These are phyloP conservation scores for Penicillium verrucosum DNA, from an alignment of 2,329 filamentous ascomycete genomes.

Conservation along the genomic window DNA sequence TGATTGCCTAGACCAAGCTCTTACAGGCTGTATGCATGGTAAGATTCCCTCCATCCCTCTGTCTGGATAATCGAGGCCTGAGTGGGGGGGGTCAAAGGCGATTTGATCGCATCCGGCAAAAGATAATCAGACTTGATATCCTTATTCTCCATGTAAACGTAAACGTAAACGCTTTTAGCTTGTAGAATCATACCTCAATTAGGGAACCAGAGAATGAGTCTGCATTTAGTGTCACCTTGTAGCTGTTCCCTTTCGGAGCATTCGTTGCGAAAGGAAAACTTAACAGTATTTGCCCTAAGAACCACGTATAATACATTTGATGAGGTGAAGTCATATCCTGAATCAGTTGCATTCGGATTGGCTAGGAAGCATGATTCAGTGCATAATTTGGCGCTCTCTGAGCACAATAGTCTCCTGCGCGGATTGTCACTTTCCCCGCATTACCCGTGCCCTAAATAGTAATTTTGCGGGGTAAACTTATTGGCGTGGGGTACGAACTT, in stretches of 20 bases:
- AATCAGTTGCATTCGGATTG: background rate
- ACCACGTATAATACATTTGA: background rate
- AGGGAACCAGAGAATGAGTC: background rate
- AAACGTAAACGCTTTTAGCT: too few species aligned
- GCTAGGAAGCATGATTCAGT: background rate
- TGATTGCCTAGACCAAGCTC: background rate
- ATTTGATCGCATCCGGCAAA: too few species aligned
- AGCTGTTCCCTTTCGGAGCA: too few species aligned
- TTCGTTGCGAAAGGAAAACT: background rate
- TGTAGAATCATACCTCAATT: too few species aligned
- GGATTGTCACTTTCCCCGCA: background rate
- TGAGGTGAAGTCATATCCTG: background rate
- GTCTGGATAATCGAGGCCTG: background rate
- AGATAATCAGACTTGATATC: too few species aligned
- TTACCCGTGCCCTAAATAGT: background rate
- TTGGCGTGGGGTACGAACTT: background rate
- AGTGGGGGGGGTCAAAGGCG: background rate
- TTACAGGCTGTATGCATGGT: background rate
- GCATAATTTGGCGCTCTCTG: background rate
- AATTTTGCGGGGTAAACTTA: background rate
- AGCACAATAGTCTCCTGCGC: background rate
- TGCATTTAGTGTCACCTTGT: background rate
- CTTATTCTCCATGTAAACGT: background rate
- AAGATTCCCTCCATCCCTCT: background rate
- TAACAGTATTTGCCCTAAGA: background rate